Percentiles rank a stretch among this genome's conserved stretches.
Conservation (phyloP, 2,329 filamentous ascomycete species). For the Nannizziopsis arthrosporioides region DNA sequence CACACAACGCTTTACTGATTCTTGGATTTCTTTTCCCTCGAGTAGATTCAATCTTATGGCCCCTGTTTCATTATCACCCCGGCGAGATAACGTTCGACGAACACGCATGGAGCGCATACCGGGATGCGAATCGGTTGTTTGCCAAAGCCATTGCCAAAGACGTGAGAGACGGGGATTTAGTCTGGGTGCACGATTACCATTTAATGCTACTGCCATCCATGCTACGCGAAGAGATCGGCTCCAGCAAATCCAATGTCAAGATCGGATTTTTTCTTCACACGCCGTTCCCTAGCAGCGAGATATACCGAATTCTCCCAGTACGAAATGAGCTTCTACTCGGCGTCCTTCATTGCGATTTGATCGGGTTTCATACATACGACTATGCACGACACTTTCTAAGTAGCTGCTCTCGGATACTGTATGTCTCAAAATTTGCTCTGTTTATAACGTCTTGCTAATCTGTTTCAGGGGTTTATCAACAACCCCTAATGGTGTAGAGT, state of each 20-base stretch:
- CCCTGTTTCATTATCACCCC: slow-evolving; percentile 95
- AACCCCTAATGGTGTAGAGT: slow-evolving; percentile 86
- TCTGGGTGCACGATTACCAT: slow-evolving; percentile 99
- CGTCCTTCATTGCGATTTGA: slow-evolving; percentile 82
- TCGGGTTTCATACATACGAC: slow-evolving; percentile 98
- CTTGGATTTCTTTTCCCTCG: not conserved
- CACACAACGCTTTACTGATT: not conserved
- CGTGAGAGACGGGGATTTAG: slow-evolving; percentile 81
- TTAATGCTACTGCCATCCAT: slow-evolving; percentile 93
- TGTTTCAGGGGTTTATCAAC: slow-evolving; percentile 43
- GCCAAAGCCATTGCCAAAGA: slow-evolving; percentile 77
- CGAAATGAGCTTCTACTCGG: slow-evolving; percentile 78
- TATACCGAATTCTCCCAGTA: slow-evolving; percentile 89
- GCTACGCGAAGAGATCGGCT: slow-evolving; percentile 78
- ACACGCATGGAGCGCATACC: slow-evolving; percentile 83
- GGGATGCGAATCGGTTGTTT: slow-evolving; percentile 84
- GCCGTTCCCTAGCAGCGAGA: slow-evolving; percentile 91
- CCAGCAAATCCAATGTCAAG: slow-evolving; percentile 78
- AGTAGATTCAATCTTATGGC: slow-evolving; percentile 91
- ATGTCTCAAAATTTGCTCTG: slow-evolving; percentile 25
- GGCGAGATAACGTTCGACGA: slow-evolving; percentile 98
- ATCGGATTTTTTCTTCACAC: slow-evolving; percentile 98
- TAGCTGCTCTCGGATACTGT: slow-evolving; percentile 88
- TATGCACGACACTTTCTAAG: slow-evolving; percentile 97
- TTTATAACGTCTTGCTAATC: slow-evolving; percentile 13